Conservation (phyloP, 2,329 filamentous ascomycete genomes). For the Trichoderma endophyticum region DNA sequence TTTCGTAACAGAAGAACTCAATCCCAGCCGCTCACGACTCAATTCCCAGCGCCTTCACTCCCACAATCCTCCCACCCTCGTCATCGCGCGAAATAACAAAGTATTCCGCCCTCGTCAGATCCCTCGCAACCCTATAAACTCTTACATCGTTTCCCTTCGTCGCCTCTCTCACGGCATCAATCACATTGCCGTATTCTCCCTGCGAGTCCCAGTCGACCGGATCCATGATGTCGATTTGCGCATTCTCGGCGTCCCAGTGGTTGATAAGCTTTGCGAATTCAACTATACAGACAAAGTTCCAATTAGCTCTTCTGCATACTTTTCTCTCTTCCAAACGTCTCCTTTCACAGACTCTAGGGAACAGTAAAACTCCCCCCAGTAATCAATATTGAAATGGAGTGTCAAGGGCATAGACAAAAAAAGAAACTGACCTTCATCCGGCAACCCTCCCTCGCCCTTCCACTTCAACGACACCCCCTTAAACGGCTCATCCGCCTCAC, state of each 20-base stretch:
- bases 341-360: no score
- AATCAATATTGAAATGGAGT: not conserved
- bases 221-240: slow-evolving; percentile 62
- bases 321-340: not conserved
- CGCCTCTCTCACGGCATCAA: slow-evolving; percentile 66
- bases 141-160: slow-evolving; percentile 64
- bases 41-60: slow-evolving; percentile 72
- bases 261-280: slow-evolving; percentile 68
- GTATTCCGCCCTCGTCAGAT: slow-evolving; percentile 68
- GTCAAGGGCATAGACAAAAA: not conserved
- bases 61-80: slow-evolving; percentile 61
- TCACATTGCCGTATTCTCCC: slow-evolving; percentile 65
- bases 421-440: slow-evolving; percentile 58
- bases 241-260: slow-evolving; percentile 50
- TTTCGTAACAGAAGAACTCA: no score
- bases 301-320: not conserved
- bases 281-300: slow-evolving; percentile 41
- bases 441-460: slow-evolving; percentile 47
- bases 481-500: slow-evolving; percentile 84
- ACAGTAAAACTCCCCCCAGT: no score
- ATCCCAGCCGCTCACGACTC: slow-evolving; percentile 49
- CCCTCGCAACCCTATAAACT: slow-evolving; percentile 68
- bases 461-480: slow-evolving; percentile 69
- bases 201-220: slow-evolving; percentile 69
- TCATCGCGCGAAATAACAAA: slow-evolving; percentile 67